Evolutionary conservation across 208 protist genomes (phyloP).

Genomic region (Phytomonas sp.): DNA sequence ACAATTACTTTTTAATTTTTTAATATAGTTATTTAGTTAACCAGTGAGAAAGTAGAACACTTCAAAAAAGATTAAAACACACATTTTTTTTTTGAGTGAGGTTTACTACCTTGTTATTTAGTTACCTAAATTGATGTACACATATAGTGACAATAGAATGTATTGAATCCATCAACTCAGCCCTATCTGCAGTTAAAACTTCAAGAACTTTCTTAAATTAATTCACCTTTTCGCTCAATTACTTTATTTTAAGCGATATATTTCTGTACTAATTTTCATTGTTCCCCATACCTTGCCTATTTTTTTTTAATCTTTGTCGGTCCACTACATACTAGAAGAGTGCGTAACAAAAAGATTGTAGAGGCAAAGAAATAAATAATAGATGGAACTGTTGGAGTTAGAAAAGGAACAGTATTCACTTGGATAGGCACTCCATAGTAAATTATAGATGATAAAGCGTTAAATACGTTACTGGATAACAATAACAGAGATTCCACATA

Average conservation of each 20-base stretch:
- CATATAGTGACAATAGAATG: not conserved
- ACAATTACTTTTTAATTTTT: not conserved
- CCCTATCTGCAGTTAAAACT: not conserved
- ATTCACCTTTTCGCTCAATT: not conserved
- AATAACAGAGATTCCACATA: not conserved
- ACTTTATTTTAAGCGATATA: not conserved
- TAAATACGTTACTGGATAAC: not conserved
- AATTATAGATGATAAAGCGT: not conserved
- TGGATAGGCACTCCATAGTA: not conserved
- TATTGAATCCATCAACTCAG: not conserved
- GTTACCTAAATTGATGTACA: not conserved
- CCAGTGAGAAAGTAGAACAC: not conserved
- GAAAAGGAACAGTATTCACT: not conserved
- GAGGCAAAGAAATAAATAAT: slow-evolving; percentile 6
- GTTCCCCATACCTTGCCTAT: too few species aligned
- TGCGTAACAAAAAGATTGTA: slow-evolving; percentile 2
- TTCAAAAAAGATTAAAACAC: not conserved
- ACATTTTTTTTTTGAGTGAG: not conserved
- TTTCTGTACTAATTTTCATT: too few species aligned
- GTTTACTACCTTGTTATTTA: not conserved
- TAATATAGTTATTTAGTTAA: not conserved
- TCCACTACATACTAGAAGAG: not conserved
- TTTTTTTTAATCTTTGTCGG: not conserved
- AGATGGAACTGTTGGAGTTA: not conserved
- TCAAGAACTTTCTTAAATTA: not conserved